These are phyloP conservation scores for Rhizopogon vinicolor DNA, from an alignment of 768 basidiomycete species.

Conservation along the genomic window DNA sequence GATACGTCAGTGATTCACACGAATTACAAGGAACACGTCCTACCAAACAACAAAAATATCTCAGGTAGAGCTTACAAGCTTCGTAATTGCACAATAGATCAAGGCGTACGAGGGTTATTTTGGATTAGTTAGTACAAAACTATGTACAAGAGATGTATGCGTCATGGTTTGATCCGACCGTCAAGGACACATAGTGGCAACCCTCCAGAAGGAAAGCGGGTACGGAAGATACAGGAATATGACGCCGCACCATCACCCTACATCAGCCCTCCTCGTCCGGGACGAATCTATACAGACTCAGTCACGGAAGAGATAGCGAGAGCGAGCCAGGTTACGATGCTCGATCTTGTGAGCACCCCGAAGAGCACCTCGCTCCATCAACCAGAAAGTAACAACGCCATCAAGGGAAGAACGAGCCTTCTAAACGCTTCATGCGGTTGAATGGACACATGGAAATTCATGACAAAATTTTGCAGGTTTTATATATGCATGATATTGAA, in stretches of 20 bases:
- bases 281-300: constrained; percentile 60
- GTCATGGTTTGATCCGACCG: constrained; percentile 23
- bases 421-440: constrained; percentile 17
- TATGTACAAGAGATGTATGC: constrained; percentile 41
- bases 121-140: no score
- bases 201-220: constrained; percentile 30
- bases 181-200: constrained; percentile 27
- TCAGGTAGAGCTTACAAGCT: no score
- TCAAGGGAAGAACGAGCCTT: constrained; percentile 46
- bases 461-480: no score
- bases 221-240: constrained; percentile 85
- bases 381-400: constrained; percentile 63
- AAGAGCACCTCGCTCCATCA: constrained; percentile 71
- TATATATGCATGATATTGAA: no score
- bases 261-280: constrained; percentile 36
- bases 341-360: constrained; percentile 48
- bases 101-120: not conserved
- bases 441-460: no score
- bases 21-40: no score
- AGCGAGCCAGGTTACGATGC: constrained; percentile 32
- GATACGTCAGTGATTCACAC: no score
- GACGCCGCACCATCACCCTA: constrained; percentile 49
- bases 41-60: no score
- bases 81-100: constrained; percentile 2
- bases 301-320: constrained; percentile 26